Base-by-base conservation (phyloP, 768 basidiomycete species). In the Panaeolus papilionaceus region DNA sequence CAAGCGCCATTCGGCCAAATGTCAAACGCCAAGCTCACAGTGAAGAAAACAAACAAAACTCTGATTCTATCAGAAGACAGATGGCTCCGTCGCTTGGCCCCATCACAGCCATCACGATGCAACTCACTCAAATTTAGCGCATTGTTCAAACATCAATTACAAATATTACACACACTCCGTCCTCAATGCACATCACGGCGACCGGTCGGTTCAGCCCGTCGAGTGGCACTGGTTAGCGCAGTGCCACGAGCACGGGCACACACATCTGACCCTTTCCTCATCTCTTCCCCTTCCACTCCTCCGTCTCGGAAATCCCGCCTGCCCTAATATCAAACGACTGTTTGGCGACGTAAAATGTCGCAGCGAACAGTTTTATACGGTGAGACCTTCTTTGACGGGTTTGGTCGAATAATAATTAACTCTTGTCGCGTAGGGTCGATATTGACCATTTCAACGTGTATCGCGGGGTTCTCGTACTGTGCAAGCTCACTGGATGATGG, bases 1-100 rank as follows among this genome's bases (percentile, higher is more conserved):
- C 54, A 58, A 58, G 54, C 54, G 54, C 54, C 54, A 58, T 58
- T 58, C 26, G 54, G 54, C 33, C 33, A 58, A 58, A 58, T 58
- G 28, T 58, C 54, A 58, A 37, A 58, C 23, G 26, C 23, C 20
- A 26, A 51, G 49, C 4, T 51, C 18, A 28, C 8, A 51, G 54
- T 12, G 28, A 28, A 23, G 9, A 58, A 58, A 58, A 58, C 26
- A 28, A 58, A 58, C 26, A 28, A 58, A 23, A 51, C 47, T 23
- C 20, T 12, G 47, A 51, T 23, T 51, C 47, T 51, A 51, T 26
- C 47, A 58, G 54, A 58, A 33, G 11, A 28, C 54, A 28, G 23
- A 23, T 23, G 23, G 49, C 23, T 51, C 18, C 45, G 45, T 47
- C 12, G 45, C 16, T 47, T 44, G 14, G 14, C 16, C 47, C n/a